Base-by-base conservation (phyloP, 2,329 filamentous ascomycete species). In the Xylariaceae sp. region DNA sequence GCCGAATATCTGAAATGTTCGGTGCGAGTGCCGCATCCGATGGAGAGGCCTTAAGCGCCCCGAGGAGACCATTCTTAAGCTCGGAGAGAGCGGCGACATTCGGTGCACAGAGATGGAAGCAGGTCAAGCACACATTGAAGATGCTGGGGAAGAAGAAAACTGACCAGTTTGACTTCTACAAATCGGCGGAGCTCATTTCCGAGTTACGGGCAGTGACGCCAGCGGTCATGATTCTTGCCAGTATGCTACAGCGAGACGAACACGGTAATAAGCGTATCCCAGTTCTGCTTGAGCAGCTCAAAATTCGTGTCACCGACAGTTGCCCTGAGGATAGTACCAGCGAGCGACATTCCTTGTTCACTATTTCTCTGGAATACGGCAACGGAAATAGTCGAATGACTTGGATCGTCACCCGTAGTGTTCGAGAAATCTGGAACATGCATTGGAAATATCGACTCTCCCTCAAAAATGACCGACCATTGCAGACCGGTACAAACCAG, bases 191-290 rank as follows among this genome's bases (percentile, higher is more conserved):
- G 70, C 78, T 99, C 44, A 92, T 99, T 82, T 94, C 94, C 1
- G 94, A 99, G 71, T 76, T 99, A 36, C 83, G 94, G 46, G 95
- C 94, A 41, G 94, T 91, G 50, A 90, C 92, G 1, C 94, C 94
- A 3, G 94, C 94, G 21, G 94, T 92, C 18, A 76, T 99, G 54
- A 95, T 99, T 71, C 76, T 99, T 49, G 94, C 94, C 7, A 96
- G 92, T 67, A 96, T 97, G 89, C 94, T 97, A 64, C 94, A 97
- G 72, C 83, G 94, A 53, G 94, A 99, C 64, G 94, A 99, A 71
- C 89, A 96, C 64, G 91, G 92, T 46, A 94, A 95, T 71, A 94
- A 89, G 72, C 85, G 92, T 55, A 96, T 99, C 53, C 94, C 94
- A 0, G 91, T 99, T 49, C 81, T 99, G 3, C 80, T 99, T 6